phyloP scores from a whole-genome alignment of 192 early-diverging fungal species.

The Phlyctochytrium planicorne region DNA sequence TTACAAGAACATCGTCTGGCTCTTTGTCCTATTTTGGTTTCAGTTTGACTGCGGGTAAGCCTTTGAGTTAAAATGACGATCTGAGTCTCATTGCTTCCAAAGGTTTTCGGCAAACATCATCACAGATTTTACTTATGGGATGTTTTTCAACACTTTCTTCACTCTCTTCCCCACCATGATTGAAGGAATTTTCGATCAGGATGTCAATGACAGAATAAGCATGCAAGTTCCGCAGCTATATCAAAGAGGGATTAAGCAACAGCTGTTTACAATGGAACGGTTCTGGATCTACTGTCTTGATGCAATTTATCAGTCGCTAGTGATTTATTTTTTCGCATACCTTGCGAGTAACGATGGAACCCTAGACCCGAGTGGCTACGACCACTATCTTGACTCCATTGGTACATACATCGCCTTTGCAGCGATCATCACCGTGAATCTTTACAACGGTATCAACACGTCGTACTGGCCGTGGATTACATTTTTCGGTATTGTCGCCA shows the following conservation, averaged over 20 bases:
- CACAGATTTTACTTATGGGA: constrained; percentile 76
- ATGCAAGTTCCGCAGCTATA: constrained; percentile 67
- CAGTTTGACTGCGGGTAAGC: constrained; percentile 83
- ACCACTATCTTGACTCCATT: constrained; percentile 63
- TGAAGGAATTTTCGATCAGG: constrained; percentile 64
- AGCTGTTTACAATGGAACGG: constrained; percentile 76
- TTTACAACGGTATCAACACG: constrained; percentile 73
- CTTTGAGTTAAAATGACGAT: neutral
- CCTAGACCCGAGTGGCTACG: constrained; percentile 50
- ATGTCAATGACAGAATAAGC: constrained; percentile 58
- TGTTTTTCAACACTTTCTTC: constrained; percentile 93
- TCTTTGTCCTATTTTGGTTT: constrained; percentile 91
- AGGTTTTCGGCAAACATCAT: constrained; percentile 53
- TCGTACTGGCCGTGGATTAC: constrained; percentile 86
- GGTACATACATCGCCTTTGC: constrained; percentile 77
- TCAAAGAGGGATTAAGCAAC: constrained; percentile 78
- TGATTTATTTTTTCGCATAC: constrained; percentile 76
- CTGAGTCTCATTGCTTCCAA: neutral
- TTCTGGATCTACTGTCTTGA: constrained; percentile 88
- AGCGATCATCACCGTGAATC: constrained; percentile 78
- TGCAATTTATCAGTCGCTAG: constrained; percentile 89
- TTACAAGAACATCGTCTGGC: constrained; percentile 95
- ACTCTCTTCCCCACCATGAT: constrained; percentile 81
- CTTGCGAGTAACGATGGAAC: constrained; percentile 59
- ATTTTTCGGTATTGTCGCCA: constrained; percentile 58